phyloP scores from a whole-genome alignment of 768 basidiomycete genomes.

The Pulveroboletus sp. region DNA sequence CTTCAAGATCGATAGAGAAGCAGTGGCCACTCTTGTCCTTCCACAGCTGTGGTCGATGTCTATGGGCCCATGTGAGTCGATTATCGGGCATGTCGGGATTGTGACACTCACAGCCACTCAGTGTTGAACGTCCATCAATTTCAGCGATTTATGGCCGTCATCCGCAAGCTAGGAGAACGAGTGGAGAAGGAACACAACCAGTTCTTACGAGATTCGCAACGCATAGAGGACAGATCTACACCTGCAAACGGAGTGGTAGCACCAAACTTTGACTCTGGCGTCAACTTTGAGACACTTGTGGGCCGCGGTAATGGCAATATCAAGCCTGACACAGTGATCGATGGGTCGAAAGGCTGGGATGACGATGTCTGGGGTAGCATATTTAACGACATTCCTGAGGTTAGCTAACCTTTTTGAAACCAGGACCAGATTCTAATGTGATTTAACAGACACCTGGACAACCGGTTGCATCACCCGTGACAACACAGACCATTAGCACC shows the following conservation, averaged over 20 bases:
- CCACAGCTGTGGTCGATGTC: constrained; percentile 97
- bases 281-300: constrained; percentile 88
- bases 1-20: constrained; percentile 88
- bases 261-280: constrained; percentile 40
- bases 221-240: constrained; percentile 76
- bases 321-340: constrained; percentile 42
- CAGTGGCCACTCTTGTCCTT: constrained; percentile 82
- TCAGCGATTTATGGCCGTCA: constrained; percentile 85
- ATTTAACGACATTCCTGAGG: constrained; percentile 42
- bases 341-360: constrained; percentile 55
- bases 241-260: constrained; percentile 40
- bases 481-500: constrained; percentile 14
- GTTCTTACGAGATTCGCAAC: constrained; percentile 88
- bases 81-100: background rate
- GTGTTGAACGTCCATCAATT: constrained; percentile 87
- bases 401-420: constrained; percentile 1
- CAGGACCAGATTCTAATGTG: constrained; percentile 3
- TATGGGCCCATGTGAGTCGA: constrained; percentile 79
- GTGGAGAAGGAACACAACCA: constrained; percentile 92
- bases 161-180: constrained; percentile 71
- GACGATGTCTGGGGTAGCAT: constrained; percentile 86
- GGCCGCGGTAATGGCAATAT: constrained; percentile 49
- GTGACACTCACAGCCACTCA: constrained; percentile 24
- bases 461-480: constrained; percentile 10
- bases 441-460: constrained; percentile 14